Base-by-base conservation (phyloP, 2,329 filamentous ascomycete species). In the Lachnellula arida region DNA sequence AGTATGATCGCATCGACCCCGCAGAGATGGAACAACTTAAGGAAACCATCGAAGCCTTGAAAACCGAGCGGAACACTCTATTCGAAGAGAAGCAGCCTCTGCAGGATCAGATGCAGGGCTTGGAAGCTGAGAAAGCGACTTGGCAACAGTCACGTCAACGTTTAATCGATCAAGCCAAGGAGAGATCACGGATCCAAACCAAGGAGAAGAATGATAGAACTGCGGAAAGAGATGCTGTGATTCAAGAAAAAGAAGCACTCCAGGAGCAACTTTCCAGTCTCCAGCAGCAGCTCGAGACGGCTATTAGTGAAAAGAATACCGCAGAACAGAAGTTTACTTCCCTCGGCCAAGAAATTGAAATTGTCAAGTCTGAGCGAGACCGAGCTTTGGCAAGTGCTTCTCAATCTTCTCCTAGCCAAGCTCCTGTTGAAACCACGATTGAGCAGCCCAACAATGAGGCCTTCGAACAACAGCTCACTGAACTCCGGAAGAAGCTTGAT, bases 1-100 rank as follows among this genome's bases (percentile, higher is more conserved):
- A 96, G 70, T 97, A 97, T 68, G 92, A 96, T 64, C 89, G 93
- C 54, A 90, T 95, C 51, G 94, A 99, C 68, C 93, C 94, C 44
- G 90, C 89, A 3, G 93, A 97, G 68, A 82, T 97, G 69, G 93
- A 97, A 65, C 86, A 88, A 57, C 80, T 99, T 56, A 96, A 94
- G 75, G 84, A 88, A 68, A 86, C 86, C 57, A 82, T 97, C 52
- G 75, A 83, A 6, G 75, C 75, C 1, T 74, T 92, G 11, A 80
- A 90, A 68, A 74, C 77, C 32, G 87, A 92, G 68, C 81, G 85
- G 7, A 80, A 88, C 62, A 64, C 76, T 2, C 57, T 72, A 17
- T 57, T 66, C 23, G 63, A 68, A 25, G 70, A 70, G 35, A 68
- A 71, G 43, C 67, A 72, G 28, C 74, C 79, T 9, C 72, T 86